Percentiles rank a stretch among this genome's conserved stretches.
Conservation (phyloP, 176 grass and related monocot genomes). For the Eremochloa ophiuroides region DNA sequence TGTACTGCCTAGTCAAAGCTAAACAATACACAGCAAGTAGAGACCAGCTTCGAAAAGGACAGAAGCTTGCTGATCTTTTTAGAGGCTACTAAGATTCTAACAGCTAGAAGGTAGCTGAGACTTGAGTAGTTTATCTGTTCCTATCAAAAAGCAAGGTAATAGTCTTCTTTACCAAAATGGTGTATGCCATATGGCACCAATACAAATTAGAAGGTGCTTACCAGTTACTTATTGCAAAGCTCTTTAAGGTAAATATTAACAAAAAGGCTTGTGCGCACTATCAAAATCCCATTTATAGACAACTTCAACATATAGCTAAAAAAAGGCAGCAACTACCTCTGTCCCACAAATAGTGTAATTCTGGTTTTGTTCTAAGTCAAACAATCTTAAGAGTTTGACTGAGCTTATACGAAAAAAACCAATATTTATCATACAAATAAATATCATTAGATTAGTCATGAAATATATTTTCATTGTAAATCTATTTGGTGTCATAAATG, state of each 20-base stretch:
- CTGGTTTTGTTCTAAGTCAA: not conserved
- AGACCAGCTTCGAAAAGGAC: not conserved
- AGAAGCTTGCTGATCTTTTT: not conserved
- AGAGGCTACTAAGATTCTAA: not conserved
- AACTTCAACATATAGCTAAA: not conserved
- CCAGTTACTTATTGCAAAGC: not conserved
- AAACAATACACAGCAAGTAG: not conserved
- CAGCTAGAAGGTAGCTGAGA: not conserved
- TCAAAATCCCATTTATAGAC: slow-evolving; percentile 2
- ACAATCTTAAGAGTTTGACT: not conserved
- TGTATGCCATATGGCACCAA: not conserved
- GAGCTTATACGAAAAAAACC: not conserved
- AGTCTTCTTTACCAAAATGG: not conserved
- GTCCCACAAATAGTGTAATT: not conserved
- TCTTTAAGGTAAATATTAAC: not conserved
- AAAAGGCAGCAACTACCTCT: not conserved
- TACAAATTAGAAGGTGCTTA: not conserved
- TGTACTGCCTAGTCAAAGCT: not conserved
- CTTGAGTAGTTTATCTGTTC: not conserved
- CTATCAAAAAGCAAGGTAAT: not conserved
- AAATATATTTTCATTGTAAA: not conserved
- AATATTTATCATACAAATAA: not conserved
- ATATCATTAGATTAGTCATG: not conserved
- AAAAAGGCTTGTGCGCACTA: not conserved
- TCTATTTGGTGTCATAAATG: not conserved